These are phyloP conservation scores for Starmera quercuum DNA, from an alignment of 805 yeast genomes.

Conservation along the genomic window DNA sequence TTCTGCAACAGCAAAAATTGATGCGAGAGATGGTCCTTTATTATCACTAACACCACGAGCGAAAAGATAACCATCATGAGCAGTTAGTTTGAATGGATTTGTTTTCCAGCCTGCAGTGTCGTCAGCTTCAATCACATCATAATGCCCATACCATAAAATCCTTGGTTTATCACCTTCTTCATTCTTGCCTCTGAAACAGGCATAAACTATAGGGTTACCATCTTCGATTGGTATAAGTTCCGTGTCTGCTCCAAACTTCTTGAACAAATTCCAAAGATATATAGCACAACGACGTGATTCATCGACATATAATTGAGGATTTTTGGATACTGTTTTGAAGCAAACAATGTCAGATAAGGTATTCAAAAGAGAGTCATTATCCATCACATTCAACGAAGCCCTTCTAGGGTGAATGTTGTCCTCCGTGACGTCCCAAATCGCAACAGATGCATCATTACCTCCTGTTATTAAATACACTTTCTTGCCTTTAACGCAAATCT, in stretches of 20 bases:
- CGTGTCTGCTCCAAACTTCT: constrained; percentile 64
- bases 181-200: constrained; percentile 49
- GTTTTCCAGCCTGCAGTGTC: constrained; percentile 60
- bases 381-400: constrained; percentile 21
- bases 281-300: constrained; percentile 87
- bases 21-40: constrained; percentile 87
- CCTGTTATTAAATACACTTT: constrained; percentile 54
- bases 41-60: constrained; percentile 94
- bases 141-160: constrained; percentile 89
- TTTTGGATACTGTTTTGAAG: constrained; percentile 71
- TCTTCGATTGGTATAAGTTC: constrained; percentile 63
- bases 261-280: constrained; percentile 53
- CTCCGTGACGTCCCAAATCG: constrained; percentile 56
- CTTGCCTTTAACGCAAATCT: constrained; percentile 32
- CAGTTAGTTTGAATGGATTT: constrained; percentile 69
- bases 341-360: constrained; percentile 56
- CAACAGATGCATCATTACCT: constrained; percentile 59
- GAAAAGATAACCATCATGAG: constrained; percentile 76
- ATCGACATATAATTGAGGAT: constrained; percentile 58
- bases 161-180: constrained; percentile 26
- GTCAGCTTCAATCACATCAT: constrained; percentile 84
- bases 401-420: constrained; percentile 5
- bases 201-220: constrained; percentile 83
- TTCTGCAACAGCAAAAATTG: constrained; percentile 81
- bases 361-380: constrained; percentile 56